A percentile compares a stretch with the other conserved stretches of the same genome.
phyloP scores from a whole-genome alignment of 495 filamentous ascomycete genomes.

The Penicillium chermesinum region DNA sequence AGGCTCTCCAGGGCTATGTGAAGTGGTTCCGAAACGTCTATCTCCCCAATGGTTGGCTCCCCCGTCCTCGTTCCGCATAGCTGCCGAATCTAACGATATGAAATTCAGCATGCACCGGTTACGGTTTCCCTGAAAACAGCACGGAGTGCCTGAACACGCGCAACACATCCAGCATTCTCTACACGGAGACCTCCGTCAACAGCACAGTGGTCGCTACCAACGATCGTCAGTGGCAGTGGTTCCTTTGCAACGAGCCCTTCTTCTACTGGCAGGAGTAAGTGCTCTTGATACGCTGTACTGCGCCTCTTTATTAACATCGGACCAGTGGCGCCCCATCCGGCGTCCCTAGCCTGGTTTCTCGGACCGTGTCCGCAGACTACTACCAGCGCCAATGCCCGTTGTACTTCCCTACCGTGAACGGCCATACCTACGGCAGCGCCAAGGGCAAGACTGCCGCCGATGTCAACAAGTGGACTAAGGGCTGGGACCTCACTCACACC shows the following conservation, averaged over 20 bases:
- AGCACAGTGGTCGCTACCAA: slow-evolving; percentile 30
- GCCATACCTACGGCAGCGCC: slow-evolving; percentile 46
- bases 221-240: slow-evolving; percentile 61
- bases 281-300: not conserved
- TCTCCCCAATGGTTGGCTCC: slow-evolving; percentile 46
- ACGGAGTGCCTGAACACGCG: slow-evolving; percentile 54
- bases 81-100: not conserved
- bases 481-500: slow-evolving; percentile 52
- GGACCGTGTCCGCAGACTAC: slow-evolving; percentile 51
- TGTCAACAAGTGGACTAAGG: slow-evolving; percentile 57
- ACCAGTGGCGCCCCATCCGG: slow-evolving; percentile 44
- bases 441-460: slow-evolving; percentile 46
- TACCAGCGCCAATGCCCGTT: slow-evolving; percentile 55
- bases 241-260: slow-evolving; percentile 63
- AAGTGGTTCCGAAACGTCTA: slow-evolving; percentile 45
- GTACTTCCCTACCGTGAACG: slow-evolving; percentile 52
- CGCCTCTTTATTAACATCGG: not conserved
- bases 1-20: slow-evolving; percentile 50
- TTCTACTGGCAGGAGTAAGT: slow-evolving; percentile 54
- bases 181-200: slow-evolving; percentile 46
- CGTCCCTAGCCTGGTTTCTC: slow-evolving; percentile 47
- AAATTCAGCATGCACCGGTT: slow-evolving; percentile 37
- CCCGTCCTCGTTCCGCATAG: not conserved
- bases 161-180: slow-evolving; percentile 52
- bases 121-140: slow-evolving; percentile 44